Evolutionary conservation across 495 filamentous ascomycete species (phyloP).

Genomic region (Lasiosphaeris hirsuta): DNA sequence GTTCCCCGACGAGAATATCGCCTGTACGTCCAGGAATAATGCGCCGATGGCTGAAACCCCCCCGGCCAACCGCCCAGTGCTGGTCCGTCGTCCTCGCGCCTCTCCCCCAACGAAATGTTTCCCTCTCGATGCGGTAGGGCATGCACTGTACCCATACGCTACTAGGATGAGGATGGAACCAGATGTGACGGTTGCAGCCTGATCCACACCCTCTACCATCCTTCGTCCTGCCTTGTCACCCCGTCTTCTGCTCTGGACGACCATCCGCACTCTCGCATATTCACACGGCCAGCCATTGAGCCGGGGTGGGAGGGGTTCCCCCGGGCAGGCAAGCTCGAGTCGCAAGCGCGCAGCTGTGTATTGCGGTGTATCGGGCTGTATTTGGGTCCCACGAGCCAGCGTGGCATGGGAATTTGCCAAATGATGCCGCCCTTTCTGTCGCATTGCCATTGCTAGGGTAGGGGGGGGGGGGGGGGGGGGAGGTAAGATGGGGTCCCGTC

Average conservation of each 20-base stretch:
- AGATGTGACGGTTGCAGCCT: conserved; percentile 6
- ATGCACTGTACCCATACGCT: too few species aligned
- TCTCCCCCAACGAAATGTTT: not conserved
- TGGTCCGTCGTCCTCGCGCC: not conserved
- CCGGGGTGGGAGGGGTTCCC: conserved; percentile 12
- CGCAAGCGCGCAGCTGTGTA: conserved; percentile 2
- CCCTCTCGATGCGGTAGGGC: not conserved
- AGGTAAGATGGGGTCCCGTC: too few species aligned
- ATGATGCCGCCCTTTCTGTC: conserved; percentile 10
- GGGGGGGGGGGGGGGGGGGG: too few species aligned
- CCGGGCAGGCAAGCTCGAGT: not conserved
- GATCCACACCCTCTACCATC: not conserved
- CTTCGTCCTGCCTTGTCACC: not conserved
- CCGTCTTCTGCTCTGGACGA: not conserved
- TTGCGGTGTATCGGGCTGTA: not conserved
- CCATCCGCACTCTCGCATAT: conserved; percentile 5
- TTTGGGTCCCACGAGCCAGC: conserved; percentile 7
- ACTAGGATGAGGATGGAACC: too few species aligned
- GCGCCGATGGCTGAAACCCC: conserved; percentile 15
- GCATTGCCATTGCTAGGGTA: not conserved
- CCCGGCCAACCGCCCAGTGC: not conserved
- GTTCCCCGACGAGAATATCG: conserved; percentile 17
- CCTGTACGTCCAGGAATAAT: not conserved
- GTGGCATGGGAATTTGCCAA: conserved; percentile 13
- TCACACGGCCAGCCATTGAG: conserved; percentile 14